phyloP scores from a whole-genome alignment of 2,329 filamentous ascomycete genomes.

The Huntiella decipiens region DNA sequence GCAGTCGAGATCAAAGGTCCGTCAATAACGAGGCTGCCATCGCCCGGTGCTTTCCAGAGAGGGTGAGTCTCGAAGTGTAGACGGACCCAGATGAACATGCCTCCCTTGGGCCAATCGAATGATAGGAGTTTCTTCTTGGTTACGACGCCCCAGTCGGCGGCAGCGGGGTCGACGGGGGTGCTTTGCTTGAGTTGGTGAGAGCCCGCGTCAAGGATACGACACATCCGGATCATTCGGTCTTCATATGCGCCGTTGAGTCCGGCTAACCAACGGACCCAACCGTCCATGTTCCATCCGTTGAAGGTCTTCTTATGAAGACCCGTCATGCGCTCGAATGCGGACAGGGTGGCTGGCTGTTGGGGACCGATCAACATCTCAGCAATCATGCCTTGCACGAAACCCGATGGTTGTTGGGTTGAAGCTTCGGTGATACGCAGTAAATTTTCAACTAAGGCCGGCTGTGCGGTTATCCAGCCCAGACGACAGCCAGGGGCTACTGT shows the following conservation, averaged over 20 bases:
- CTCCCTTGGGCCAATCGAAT: constrained; percentile 64
- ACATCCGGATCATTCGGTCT: constrained; percentile 67
- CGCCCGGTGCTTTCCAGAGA: constrained; percentile 28
- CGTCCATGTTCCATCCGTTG: constrained; percentile 55
- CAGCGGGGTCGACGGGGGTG: constrained; percentile 23
- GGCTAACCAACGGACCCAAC: constrained; percentile 82
- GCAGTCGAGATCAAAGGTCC: constrained; percentile 40
- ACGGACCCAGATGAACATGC: constrained; percentile 82
- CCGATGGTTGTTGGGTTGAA: constrained; percentile 66
- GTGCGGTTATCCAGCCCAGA: constrained; percentile 76
- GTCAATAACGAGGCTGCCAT: constrained; percentile 25
- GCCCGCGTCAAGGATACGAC: constrained; percentile 48
- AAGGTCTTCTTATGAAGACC: constrained; percentile 29
- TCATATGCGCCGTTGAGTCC: constrained; percentile 73
- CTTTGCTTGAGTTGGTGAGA: constrained; percentile 44
- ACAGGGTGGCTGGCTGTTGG: constrained; percentile 25
- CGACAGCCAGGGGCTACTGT: constrained; percentile 79
- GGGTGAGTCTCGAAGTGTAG: constrained; percentile 57
- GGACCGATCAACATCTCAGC: constrained; percentile 59
- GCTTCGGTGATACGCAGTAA: constrained; percentile 51
- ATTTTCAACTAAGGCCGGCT: constrained; percentile 59
- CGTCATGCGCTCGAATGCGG: constrained; percentile 25
- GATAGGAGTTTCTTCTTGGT: constrained; percentile 55
- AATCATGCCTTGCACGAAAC: constrained; percentile 73
- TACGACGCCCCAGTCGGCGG: constrained; percentile 54